Evolutionary conservation across 192 early-diverging fungal genomes (phyloP).

Genomic region (Entophlyctis luteolus): DNA sequence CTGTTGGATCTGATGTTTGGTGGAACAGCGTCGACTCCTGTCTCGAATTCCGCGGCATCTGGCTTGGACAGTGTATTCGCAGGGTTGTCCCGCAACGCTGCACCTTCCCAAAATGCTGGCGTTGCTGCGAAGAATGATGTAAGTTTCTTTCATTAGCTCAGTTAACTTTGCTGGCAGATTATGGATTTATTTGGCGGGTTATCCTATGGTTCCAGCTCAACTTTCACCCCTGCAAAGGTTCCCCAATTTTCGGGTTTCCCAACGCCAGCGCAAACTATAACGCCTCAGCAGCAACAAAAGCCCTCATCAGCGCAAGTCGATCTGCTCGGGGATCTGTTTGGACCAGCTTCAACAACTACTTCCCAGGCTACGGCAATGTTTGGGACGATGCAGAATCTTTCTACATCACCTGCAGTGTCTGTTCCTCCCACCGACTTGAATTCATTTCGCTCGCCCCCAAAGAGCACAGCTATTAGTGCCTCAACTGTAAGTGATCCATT

Average conservation of each 20-base stretch:
- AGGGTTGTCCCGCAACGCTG: background rate
- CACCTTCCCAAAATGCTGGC: conserved; percentile 25
- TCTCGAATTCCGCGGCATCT: background rate
- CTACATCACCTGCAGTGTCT: too few species aligned
- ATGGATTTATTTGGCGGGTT: conserved; percentile 57
- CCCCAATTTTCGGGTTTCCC: too few species aligned
- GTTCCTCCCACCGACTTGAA: too few species aligned
- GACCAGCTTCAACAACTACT: conserved; percentile 28
- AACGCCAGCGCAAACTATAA: too few species aligned
- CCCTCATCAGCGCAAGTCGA: conserved; percentile 32
- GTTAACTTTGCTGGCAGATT: conserved; percentile 40
- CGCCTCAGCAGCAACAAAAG: background rate
- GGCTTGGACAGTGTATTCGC: conserved; percentile 22
- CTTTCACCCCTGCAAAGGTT: too few species aligned
- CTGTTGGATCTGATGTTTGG: conserved; percentile 45
- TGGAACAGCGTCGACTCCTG: conserved; percentile 8
- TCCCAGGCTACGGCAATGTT: conserved; percentile 36
- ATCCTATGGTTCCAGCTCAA: conserved; percentile 31
- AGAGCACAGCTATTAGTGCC: background rate
- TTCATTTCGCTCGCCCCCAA: background rate
- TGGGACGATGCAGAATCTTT: too few species aligned
- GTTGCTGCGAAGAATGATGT: too few species aligned
- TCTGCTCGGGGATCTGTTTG: conserved; percentile 55
- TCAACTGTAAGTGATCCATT: background rate
- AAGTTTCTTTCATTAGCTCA: conserved; percentile 11